phyloP scores from a whole-genome alignment of 495 filamentous ascomycete genomes.

The Lichenothelia convexa region DNA sequence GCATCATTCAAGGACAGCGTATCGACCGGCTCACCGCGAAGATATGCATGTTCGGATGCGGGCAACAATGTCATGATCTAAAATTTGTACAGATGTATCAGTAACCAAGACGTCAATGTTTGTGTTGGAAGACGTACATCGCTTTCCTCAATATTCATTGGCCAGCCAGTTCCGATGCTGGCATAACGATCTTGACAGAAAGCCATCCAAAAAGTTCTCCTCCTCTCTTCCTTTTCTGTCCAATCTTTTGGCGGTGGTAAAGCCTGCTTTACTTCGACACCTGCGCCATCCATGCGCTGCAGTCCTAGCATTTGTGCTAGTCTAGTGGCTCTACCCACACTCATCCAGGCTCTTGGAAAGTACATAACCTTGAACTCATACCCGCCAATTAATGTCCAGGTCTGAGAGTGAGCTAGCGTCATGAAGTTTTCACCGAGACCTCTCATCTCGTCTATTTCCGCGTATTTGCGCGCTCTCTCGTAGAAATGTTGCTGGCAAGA shows the following conservation, averaged over 20 bases:
- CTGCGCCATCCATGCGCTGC: slow-evolving; percentile 71
- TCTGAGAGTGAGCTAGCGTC: slow-evolving; percentile 62
- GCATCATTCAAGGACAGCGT: slow-evolving; percentile 52
- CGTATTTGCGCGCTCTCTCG: slow-evolving; percentile 68
- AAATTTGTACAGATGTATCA: too few relatives aligned
- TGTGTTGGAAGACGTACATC: slow-evolving; percentile 36
- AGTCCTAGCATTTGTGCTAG: slow-evolving; percentile 83
- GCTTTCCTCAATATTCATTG: slow-evolving; percentile 78
- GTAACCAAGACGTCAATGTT: neutral
- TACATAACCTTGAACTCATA: slow-evolving; percentile 98
- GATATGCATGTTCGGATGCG: slow-evolving; percentile 68
- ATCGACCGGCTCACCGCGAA: slow-evolving; percentile 53
- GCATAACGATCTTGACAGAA: slow-evolving; percentile 84
- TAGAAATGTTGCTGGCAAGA: slow-evolving; percentile 72
- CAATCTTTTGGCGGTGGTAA: slow-evolving; percentile 73
- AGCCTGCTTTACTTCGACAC: slow-evolving; percentile 82
- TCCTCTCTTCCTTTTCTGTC: slow-evolving; percentile 80
- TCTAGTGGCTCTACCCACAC: slow-evolving; percentile 57
- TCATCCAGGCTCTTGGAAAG: slow-evolving; percentile 93
- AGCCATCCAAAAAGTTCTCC: slow-evolving; percentile 86
- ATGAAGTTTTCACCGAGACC: slow-evolving; percentile 80
- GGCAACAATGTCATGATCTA: slow-evolving; percentile 78
- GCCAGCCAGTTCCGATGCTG: slow-evolving; percentile 96
- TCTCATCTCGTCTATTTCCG: slow-evolving; percentile 78
- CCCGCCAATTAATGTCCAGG: slow-evolving; percentile 57